These are phyloP conservation scores for Dendrobium chrysotoxum DNA, from an alignment of 106 monocot genomes.

Conservation along the genomic window DNA sequence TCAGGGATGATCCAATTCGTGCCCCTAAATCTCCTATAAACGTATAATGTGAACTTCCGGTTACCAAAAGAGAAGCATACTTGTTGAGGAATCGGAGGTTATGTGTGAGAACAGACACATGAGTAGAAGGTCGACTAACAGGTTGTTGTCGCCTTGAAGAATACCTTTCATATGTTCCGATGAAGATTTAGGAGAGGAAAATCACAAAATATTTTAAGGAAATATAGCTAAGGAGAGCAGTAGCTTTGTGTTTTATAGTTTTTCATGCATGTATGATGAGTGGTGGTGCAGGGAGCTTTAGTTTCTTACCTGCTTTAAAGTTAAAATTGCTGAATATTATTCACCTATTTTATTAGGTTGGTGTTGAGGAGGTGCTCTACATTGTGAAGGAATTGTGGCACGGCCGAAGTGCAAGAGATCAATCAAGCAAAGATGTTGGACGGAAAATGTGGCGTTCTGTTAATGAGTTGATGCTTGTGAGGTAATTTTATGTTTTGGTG, in stretches of 20 bases:
- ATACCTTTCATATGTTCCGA: not conserved
- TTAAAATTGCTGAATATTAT: not conserved
- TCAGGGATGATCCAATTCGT: not conserved
- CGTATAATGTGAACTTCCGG: not conserved
- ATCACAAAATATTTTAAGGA: not conserved
- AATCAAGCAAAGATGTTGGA: slow-evolving; percentile 53
- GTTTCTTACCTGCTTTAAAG: not conserved
- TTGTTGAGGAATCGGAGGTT: not conserved
- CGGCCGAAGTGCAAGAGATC: slow-evolving; percentile 91
- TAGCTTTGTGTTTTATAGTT: not conserved
- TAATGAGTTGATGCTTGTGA: slow-evolving; percentile 87
- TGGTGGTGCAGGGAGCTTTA: not conserved
- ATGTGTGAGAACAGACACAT: not conserved
- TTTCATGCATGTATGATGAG: not conserved
- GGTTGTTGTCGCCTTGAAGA: not conserved
- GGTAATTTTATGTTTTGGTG: slow-evolving; percentile 29
- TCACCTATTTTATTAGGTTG: slow-evolving; percentile 47
- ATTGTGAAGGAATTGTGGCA: slow-evolving; percentile 97
- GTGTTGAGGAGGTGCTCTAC: slow-evolving; percentile 83
- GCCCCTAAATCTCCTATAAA: not conserved
- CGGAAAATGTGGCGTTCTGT: slow-evolving; percentile 96
- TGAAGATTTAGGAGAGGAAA: not conserved
- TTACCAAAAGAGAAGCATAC: not conserved
- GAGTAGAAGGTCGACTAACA: not conserved
- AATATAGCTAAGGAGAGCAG: not conserved